Evolutionary conservation across 2,329 filamentous ascomycete genomes (phyloP), one percentile per base, ranked within the genome.

Genomic region (Cladosporium sp.): DNA sequence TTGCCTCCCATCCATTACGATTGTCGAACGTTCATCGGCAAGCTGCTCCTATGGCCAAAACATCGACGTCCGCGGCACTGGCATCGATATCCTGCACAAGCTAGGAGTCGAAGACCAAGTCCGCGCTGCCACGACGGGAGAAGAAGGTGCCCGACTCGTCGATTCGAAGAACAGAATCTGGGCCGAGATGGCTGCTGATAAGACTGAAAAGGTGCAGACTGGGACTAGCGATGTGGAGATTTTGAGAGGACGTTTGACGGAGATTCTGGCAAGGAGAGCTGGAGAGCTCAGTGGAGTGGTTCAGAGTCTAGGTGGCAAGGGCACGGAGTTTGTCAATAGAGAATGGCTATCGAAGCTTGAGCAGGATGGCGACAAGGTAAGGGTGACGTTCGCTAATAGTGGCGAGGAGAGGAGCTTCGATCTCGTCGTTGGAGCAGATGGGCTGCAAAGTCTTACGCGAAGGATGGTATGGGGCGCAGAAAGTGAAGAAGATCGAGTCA

Each of bases 161-260:
- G 68, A 70, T 40, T 44, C 50, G 0, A 40, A 63, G 1, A 65
- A 65, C 32, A 40, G 56, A 2, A 44, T 62, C 9, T 65, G 61
- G 64, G 66, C 60, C 1, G 40, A 59, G 8, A 56, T 62, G 12
- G 58, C 59, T 3, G 69, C 66, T 7, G 65, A 68, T 32, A 66
- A 66, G 57, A 60, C 61, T 3, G 68, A 67, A 12, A 64, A 62
- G 15, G 39, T 63, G 2, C 64, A 68, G 51, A 66, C 63, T 9
- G 63, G 62, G 2, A 70, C 69, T 19, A 65, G 62, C 49, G 68
- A 70, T 50, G 60, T 70, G 22, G 69, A 71, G 58, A 70, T 71
- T 36, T 45, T 70, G 57, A 56, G 69, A 25, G 68, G 68, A 1
- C 48, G 59, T 7, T 53, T 71, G 15, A 66, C 63, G 6, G 48